phyloP scores from a whole-genome alignment of 2,329 filamentous ascomycete genomes.

The Rutstroemia sydowiana region DNA sequence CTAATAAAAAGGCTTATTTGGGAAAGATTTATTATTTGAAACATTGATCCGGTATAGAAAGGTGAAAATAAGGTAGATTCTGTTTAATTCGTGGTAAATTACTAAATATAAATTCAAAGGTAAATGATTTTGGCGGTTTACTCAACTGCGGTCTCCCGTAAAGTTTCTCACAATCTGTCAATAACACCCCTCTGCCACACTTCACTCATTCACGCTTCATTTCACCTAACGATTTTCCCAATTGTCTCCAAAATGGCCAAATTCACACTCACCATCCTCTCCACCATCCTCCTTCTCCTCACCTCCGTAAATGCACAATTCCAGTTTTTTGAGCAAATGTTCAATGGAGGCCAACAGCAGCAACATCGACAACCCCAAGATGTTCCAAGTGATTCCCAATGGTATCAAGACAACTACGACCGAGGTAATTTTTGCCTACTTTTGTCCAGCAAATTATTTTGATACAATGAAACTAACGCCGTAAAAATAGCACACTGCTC shows the following conservation, averaged over 20 bases:
- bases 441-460: not conserved
- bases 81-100: not conserved
- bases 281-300: conserved; percentile 49
- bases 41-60: too few species aligned
- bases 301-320: conserved; percentile 68
- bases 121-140: not conserved
- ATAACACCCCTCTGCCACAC: not conserved
- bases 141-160: conserved; percentile 1
- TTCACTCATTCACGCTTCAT: not conserved
- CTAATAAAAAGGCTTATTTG: too few species aligned
- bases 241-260: conserved; percentile 19
- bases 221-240: not conserved
- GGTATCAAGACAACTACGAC: conserved; percentile 69
- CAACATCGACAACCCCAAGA: conserved; percentile 56
- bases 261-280: conserved; percentile 32
- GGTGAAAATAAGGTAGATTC: too few species aligned
- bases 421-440: conserved; percentile 41
- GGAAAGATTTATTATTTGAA: too few species aligned
- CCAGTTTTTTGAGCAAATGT: conserved; percentile 98
- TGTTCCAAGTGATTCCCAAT: conserved; percentile 72
- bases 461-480: not conserved
- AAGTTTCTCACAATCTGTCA: conserved; percentile 8
- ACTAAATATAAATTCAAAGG: not conserved
- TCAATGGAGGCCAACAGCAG: conserved; percentile 54
- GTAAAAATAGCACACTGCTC: conserved; percentile 63